Evolutionary conservation across 345 rosid species (phyloP), one percentile per base, ranked within the genome.

Genomic region (Raphanus raphanistrum): DNA sequence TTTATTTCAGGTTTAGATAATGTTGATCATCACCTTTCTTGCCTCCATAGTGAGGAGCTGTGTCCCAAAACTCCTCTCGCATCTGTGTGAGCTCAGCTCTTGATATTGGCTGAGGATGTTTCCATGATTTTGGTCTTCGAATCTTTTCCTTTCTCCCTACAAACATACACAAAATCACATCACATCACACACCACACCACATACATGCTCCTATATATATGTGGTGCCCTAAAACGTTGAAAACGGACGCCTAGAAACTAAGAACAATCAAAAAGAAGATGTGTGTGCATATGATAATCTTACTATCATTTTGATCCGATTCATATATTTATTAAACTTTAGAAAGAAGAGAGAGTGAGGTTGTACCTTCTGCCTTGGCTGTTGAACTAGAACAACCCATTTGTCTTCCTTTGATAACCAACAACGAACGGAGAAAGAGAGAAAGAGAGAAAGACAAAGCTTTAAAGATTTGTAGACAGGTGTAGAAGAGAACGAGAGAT

Each of bases 21-120:
- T 66, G 69, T 9, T 71, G 31, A 65, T 26, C 12, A 15, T 67
- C 58, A 79, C 77, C 80, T 80, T 76, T 80, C 73, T 80, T 84
- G 68, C 97, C 96, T 76, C 98, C 98, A 79, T 90, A 93, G 71
- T 91, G 98, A 77, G 98, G 98, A 79, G 98, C 92, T 25, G 98
- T 93, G 81, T 93, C 98, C 97, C 97, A 91, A 74, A 91, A 93
- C 62, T 93, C 98, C 68, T 93, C 98, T 13, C 98, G 86, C 89
- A 91, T 74, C 84, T 90, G 91, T 70, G 84, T 60, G 28, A 93
- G 92, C 75, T 90, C 89, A 61, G 91, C 79, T 86, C 80, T 90
- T 27, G 98, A 88, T 54, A 93, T 88, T 11, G 94, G 94, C 78
- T 86, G 86, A 72, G 96, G 84, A 87, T 91, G 96, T 79, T 88